phyloP scores from a whole-genome alignment of 139 green algal genomes.

The Spirogloea muscicola region DNA sequence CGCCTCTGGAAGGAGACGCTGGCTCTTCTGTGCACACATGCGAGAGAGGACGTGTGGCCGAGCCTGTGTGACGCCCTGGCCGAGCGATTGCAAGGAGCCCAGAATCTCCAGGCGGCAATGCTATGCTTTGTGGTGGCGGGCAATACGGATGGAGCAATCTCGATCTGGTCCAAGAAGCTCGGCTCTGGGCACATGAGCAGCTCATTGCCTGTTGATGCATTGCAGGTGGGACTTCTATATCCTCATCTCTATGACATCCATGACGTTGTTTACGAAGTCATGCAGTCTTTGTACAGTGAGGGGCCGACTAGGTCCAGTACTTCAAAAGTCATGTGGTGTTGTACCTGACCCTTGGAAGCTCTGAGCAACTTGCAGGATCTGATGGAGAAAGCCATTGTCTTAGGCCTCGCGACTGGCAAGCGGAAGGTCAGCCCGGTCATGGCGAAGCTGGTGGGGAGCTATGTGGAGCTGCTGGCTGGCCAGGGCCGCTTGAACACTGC shows the following conservation, averaged over 20 bases:
- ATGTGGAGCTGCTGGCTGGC: conserved; percentile 66
- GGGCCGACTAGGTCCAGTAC: no score
- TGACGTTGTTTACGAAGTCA: no score
- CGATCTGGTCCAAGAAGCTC: conserved; percentile 59
- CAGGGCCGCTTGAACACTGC: conserved; percentile 72
- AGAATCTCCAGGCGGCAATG: conserved; percentile 68
- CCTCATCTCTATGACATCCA: no score
- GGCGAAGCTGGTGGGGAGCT: conserved; percentile 71
- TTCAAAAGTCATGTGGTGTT: no score
- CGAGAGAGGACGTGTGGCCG: conserved; percentile 49
- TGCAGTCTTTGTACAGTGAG: no score
- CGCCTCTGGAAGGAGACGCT: conserved; percentile 89
- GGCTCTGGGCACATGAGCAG: no score
- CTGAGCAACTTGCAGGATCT: no score
- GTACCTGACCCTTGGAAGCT: no score
- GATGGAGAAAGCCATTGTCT: conserved; percentile 91
- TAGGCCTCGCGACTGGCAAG: conserved; percentile 66
- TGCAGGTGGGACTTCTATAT: no score
- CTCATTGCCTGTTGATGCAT: no score
- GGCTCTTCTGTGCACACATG: conserved; percentile 86
- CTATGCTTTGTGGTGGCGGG: conserved; percentile 89
- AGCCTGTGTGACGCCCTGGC: conserved; percentile 68
- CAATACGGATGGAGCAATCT: conserved; percentile 79
- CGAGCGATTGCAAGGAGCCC: conserved; percentile 50
- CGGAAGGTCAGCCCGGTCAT: conserved; percentile 55